Evolutionary conservation across 2,329 filamentous ascomycete genomes (phyloP).

Genomic region (Xylariaceae sp.): DNA sequence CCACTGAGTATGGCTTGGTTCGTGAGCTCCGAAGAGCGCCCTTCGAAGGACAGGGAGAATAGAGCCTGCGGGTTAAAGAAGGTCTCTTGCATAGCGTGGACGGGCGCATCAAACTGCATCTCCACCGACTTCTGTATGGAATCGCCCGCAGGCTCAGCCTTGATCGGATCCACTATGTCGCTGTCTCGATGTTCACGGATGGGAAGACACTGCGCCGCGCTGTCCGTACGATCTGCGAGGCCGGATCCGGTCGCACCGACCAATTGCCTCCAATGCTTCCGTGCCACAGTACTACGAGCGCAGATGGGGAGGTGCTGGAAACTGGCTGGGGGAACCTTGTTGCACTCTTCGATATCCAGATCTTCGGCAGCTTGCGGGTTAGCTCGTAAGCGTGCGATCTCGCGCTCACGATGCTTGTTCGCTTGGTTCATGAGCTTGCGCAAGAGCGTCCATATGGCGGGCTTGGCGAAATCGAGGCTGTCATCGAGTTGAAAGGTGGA

Average conservation of each 20-base stretch:
- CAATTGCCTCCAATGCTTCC: constrained; percentile 47
- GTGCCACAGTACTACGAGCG: constrained; percentile 42
- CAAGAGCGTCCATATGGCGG: constrained; percentile 49
- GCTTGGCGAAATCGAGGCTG: constrained; percentile 39
- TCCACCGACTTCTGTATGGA: constrained; percentile 10
- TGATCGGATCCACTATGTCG: neutral
- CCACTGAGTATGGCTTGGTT: constrained; percentile 12
- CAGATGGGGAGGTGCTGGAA: constrained; percentile 44
- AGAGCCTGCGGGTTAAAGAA: constrained; percentile 34
- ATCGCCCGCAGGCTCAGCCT: no score
- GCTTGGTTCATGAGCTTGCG: constrained; percentile 50
- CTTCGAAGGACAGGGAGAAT: constrained; percentile 23
- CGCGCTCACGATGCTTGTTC: constrained; percentile 44
- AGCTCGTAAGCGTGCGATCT: constrained; percentile 43
- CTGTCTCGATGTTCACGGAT: constrained; percentile 2
- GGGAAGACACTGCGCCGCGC: neutral
- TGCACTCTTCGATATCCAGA: constrained; percentile 45
- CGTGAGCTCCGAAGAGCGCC: constrained; percentile 10
- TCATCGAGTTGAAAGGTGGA: constrained; percentile 35
- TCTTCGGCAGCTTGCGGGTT: constrained; percentile 44
- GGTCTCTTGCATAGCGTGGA: constrained; percentile 34
- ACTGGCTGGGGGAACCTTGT: constrained; percentile 38
- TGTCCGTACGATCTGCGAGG: neutral
- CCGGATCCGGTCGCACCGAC: constrained; percentile 32
- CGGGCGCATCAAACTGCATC: constrained; percentile 28